These are phyloP conservation scores for Cutaneotrichosporon cyanovorans DNA, from an alignment of 1,284 basidiomycete species.

Conservation along the genomic window DNA sequence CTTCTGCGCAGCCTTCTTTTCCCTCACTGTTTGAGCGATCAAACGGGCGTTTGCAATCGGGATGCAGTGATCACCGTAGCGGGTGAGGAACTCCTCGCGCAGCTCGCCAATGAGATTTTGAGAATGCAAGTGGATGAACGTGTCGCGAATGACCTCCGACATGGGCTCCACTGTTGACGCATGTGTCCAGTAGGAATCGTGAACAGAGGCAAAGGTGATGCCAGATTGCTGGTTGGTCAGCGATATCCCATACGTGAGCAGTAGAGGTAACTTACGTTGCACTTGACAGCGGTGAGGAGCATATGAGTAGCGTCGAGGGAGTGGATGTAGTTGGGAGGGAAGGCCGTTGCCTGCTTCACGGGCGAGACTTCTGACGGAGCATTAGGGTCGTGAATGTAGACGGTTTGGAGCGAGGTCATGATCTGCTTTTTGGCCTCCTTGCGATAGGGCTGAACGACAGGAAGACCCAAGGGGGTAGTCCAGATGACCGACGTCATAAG, in stretches of 20 bases:
- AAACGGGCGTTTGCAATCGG: slow-evolving; percentile 50
- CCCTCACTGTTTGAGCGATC: slow-evolving; percentile 6
- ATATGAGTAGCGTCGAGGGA: slow-evolving; percentile 97
- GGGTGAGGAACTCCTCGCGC: slow-evolving; percentile 59
- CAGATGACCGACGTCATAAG: slow-evolving; percentile 95
- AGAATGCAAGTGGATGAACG: slow-evolving; percentile 86
- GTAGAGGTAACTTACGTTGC: slow-evolving; percentile 53
- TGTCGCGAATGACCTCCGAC: slow-evolving; percentile 82
- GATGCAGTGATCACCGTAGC: slow-evolving; percentile 68
- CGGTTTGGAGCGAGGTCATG: slow-evolving; percentile 75
- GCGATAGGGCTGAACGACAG: slow-evolving; percentile 94
- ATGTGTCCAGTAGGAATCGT: slow-evolving; percentile 99
- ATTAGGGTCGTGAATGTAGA: slow-evolving; percentile 89
- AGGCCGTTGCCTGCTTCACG: slow-evolving; percentile 84
- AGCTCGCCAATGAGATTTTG: slow-evolving; percentile 65
- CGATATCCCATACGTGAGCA: slow-evolving; percentile 1
- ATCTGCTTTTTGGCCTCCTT: slow-evolving; percentile 71
- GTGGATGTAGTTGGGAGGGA: slow-evolving; percentile 99
- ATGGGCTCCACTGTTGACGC: slow-evolving; percentile 80
- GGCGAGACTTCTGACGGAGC: slow-evolving; percentile 72
- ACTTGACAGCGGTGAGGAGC: slow-evolving; percentile 94
- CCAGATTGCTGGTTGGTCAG: slow-evolving; percentile 52
- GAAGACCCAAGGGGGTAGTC: slow-evolving; percentile 90
- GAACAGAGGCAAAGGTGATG: slow-evolving; percentile 87
- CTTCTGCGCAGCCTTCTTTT: slow-evolving; percentile 12